Evolutionary conservation across 164 flowering plant species (phyloP).

Genomic region (Sextonia rubra): DNA sequence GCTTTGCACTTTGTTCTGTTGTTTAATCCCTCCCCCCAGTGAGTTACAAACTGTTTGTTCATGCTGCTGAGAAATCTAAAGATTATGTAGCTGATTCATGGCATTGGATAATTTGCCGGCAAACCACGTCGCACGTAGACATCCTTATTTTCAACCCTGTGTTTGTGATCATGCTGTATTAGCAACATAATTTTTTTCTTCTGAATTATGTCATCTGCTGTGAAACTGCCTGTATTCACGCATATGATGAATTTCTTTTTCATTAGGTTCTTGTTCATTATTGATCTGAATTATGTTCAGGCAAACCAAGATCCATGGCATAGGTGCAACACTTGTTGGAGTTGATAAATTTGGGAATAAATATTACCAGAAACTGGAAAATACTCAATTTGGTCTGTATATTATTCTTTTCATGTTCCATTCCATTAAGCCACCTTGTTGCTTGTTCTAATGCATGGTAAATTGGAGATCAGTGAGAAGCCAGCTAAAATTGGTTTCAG

Average conservation of each 20-base stretch:
- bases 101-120: too few relatives aligned
- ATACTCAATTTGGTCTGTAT: constrained; percentile 54
- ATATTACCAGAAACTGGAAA: constrained; percentile 66
- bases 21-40: too few relatives aligned
- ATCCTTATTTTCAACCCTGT: too few relatives aligned
- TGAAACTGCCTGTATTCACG: background rate
- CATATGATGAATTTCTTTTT: background rate
- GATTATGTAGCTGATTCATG: too few relatives aligned
- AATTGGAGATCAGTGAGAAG: background rate
- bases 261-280: background rate
- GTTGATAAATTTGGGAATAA: constrained; percentile 91
- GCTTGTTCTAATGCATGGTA: background rate
- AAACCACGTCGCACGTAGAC: too few relatives aligned
- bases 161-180: too few relatives aligned
- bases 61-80: too few relatives aligned
- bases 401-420: background rate
- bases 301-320: constrained; percentile 93
- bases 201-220: background rate
- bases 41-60: too few relatives aligned
- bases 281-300: constrained; percentile 33
- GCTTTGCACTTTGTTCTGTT: too few relatives aligned
- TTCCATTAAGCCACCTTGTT: background rate
- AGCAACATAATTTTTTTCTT: too few relatives aligned
- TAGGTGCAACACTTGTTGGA: constrained; percentile 88
- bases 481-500: background rate